Conservation (phyloP, 2,329 filamentous ascomycete genomes). For the Aureobasidium namibiae region DNA sequence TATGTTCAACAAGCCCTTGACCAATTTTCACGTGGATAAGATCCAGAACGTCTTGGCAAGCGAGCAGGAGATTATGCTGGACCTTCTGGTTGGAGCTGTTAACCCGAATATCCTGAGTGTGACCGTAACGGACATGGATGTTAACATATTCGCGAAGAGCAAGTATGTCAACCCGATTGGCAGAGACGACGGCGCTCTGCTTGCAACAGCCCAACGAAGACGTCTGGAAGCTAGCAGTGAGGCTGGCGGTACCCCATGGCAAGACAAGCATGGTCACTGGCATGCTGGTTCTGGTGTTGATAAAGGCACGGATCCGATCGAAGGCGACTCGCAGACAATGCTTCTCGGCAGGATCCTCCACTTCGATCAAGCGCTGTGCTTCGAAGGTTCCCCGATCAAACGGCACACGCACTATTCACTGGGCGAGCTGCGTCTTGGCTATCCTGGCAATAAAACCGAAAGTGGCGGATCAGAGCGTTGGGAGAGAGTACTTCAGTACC, state of each 20-base stretch:
- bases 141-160: constrained; percentile 92
- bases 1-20: constrained; percentile 80
- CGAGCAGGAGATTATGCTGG: constrained; percentile 91
- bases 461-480: constrained; percentile 74
- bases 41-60: constrained; percentile 88
- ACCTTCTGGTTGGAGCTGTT: constrained; percentile 76
- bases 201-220: neutral
- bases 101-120: constrained; percentile 93
- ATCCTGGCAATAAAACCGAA: constrained; percentile 83
- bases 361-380: constrained; percentile 81
- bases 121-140: constrained; percentile 74
- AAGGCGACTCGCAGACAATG: constrained; percentile 65
- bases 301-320: constrained; percentile 53
- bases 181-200: neutral
- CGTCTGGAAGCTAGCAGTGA: neutral
- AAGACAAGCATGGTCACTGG: constrained; percentile 17
- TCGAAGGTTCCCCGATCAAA: constrained; percentile 83
- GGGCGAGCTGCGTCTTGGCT: constrained; percentile 71
- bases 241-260: constrained; percentile 13
- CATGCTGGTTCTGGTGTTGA: constrained; percentile 33
- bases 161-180: constrained; percentile 60
- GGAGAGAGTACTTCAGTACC: constrained; percentile 83
- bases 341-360: constrained; percentile 79
- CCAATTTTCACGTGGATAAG: constrained; percentile 66
- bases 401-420: constrained; percentile 62